Base-by-base conservation (phyloP, 495 filamentous ascomycete genomes). In the Aspergillus kassunensis region DNA sequence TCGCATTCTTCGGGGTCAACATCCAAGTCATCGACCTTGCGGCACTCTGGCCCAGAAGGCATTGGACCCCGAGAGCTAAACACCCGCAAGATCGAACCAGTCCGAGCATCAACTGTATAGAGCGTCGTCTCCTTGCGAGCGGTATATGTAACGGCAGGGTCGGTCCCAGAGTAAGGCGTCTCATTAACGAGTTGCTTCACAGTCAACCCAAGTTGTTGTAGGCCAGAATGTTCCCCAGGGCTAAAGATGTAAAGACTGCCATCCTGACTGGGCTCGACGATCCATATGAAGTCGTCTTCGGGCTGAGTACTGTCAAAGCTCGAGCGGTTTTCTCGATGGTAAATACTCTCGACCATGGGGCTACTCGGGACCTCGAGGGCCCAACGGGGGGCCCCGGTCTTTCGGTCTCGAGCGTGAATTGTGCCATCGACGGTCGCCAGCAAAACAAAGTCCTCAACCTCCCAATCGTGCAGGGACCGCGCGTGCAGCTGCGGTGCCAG, bases 361-460 rank as follows among this genome's bases (percentile, higher is more conserved):
- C 84, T 83, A 58, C 88, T 86, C 42, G 74, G 72, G 41, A 87
- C 80, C 69, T 88, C 83, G 45, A 96, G 76, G 61, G 84, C 83
- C 93, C 93, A 98, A 66, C 80, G 86, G 51, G 83, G 77, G 39
- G 84, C 71, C 44, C 93, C 93, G 51, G 83, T 91, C 65, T 87
- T 88, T 58, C 93, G 80, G 74, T 97, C 90, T 72, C 84, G 82
- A 63, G 95, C 93, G 77, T 96, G 88, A 67, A 98, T 82, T 55
- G 87, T 88, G 75, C 93, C 93, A 77, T 97, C 90, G 78, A 98
- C 87, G 80, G 95, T 97, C 87, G 95, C 91, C 86, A 98, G 75
- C 76, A 98, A 87, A 69, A 97, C 88, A 83, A 97, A 95, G 75
- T 97, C 91, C 87, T 97, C 92, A 73, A 96, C 91, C 83, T 96